phyloP scores from a whole-genome alignment of 2,329 filamentous ascomycete species.

The Penicillium brasilianum region DNA sequence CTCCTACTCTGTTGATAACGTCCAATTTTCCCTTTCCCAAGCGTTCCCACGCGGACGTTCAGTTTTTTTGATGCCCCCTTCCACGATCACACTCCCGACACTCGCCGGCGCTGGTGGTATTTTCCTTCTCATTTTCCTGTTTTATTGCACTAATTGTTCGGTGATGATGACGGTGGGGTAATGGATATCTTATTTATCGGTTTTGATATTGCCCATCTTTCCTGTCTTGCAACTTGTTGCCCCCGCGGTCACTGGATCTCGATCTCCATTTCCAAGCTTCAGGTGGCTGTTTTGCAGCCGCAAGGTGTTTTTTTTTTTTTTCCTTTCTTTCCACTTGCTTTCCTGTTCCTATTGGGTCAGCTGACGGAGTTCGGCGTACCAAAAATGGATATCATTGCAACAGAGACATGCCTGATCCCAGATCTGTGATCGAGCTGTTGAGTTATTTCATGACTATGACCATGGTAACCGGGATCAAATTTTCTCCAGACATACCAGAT shows the following conservation, averaged over 20 bases:
- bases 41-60: slow-evolving; percentile 1
- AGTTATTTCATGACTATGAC: not conserved
- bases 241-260: not conserved
- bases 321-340: slow-evolving; percentile 1
- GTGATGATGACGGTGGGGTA: not conserved
- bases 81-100: slow-evolving; percentile 27
- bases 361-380: slow-evolving; percentile 27
- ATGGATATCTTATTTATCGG: slow-evolving; percentile 4
- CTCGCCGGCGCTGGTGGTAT: slow-evolving; percentile 24
- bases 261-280: not conserved
- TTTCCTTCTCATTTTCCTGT: slow-evolving; percentile 13
- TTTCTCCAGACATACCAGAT: not conserved
- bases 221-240: not conserved
- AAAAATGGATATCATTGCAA: slow-evolving; percentile 21
- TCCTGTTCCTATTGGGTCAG: slow-evolving; percentile 14
- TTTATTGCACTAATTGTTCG: slow-evolving; percentile 2
- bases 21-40: slow-evolving; percentile 15
- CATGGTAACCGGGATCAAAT: not conserved
- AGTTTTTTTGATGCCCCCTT: slow-evolving; percentile 22
- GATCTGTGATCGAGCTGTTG: slow-evolving; percentile 6
- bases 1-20: slow-evolving; percentile 27
- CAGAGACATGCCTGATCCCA: not conserved
- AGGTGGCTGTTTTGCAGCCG: not conserved
- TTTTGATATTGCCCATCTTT: slow-evolving; percentile 11
- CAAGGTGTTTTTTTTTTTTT: slow-evolving; percentile 7